Evolutionary conservation across 164 flowering plant species (phyloP).

Genomic region (Berberis vulgaris): DNA sequence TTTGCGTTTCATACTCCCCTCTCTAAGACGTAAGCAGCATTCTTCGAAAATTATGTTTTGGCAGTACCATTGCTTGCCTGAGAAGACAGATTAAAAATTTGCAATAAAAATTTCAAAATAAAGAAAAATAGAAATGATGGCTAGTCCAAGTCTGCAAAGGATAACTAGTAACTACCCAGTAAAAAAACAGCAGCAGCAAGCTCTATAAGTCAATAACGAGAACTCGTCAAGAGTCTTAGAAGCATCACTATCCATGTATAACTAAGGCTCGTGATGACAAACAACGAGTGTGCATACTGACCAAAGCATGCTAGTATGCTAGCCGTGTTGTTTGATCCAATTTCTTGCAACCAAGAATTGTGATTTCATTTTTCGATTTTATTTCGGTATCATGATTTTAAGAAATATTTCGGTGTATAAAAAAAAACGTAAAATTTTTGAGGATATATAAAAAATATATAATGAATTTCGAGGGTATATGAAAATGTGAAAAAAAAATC

Average conservation of each 20-base stretch:
- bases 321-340: slow-evolving; percentile 53
- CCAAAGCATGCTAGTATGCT: slow-evolving; percentile 30
- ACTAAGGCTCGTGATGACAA: background rate
- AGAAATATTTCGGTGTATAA: too few species aligned
- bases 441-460: too few species aligned
- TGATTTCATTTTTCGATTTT: too few species aligned
- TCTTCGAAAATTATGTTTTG: slow-evolving; percentile 32
- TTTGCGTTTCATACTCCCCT: slow-evolving; percentile 63
- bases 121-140: background rate
- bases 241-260: slow-evolving; percentile 18
- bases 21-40: slow-evolving; percentile 47
- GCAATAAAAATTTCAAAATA: background rate
- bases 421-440: too few species aligned
- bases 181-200: slow-evolving; percentile 75
- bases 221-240: slow-evolving; percentile 36
- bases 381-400: too few species aligned
- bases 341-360: too few species aligned
- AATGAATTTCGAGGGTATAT: too few species aligned
- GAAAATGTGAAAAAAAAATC: too few species aligned
- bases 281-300: slow-evolving; percentile 17
- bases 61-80: slow-evolving; percentile 52
- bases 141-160: background rate
- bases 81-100: slow-evolving; percentile 5
- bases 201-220: slow-evolving; percentile 55
- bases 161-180: slow-evolving; percentile 38